These are phyloP conservation scores for Kwoniella sp. DNA, from an alignment of 768 basidiomycete species.

Conservation along the genomic window DNA sequence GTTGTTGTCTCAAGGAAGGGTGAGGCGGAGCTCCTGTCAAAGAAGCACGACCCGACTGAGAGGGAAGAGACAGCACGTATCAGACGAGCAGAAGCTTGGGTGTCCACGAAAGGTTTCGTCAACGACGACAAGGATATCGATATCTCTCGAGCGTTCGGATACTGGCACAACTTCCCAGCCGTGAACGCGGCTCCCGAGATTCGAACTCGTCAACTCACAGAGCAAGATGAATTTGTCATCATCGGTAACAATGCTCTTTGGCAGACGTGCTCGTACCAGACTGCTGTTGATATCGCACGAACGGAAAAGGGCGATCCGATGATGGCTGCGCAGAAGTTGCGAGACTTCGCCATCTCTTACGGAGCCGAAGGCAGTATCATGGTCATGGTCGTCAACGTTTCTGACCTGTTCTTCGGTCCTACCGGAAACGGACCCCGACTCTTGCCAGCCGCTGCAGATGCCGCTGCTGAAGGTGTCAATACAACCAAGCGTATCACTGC, in stretches of 20 bases:
- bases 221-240: conserved; percentile 93
- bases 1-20: conserved; percentile 80
- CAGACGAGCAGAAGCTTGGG: conserved; percentile 87
- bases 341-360: conserved; percentile 95
- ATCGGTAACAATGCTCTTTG: conserved; percentile 89
- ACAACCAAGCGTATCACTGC: conserved; percentile 35
- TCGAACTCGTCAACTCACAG: conserved; percentile 67
- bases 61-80: conserved; percentile 81
- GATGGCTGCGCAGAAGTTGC: conserved; percentile 93
- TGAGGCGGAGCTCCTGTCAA: conserved; percentile 71
- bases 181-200: conserved; percentile 88
- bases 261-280: conserved; percentile 92
- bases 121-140: conserved; percentile 89
- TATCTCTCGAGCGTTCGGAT: conserved; percentile 90
- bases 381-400: conserved; percentile 94
- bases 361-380: conserved; percentile 90
- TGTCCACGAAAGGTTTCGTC: conserved; percentile 84
- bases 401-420: conserved; percentile 67
- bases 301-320: conserved; percentile 70
- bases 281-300: conserved; percentile 91
- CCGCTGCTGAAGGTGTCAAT: conserved; percentile 58
- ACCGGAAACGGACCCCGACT: conserved; percentile 56
- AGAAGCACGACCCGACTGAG: conserved; percentile 87
- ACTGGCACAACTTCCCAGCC: conserved; percentile 82
- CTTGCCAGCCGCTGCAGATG: conserved; percentile 15